These are phyloP conservation scores for Metarhizium robertsii DNA, from an alignment of 2,329 filamentous ascomycete genomes.

Conservation along the genomic window DNA sequence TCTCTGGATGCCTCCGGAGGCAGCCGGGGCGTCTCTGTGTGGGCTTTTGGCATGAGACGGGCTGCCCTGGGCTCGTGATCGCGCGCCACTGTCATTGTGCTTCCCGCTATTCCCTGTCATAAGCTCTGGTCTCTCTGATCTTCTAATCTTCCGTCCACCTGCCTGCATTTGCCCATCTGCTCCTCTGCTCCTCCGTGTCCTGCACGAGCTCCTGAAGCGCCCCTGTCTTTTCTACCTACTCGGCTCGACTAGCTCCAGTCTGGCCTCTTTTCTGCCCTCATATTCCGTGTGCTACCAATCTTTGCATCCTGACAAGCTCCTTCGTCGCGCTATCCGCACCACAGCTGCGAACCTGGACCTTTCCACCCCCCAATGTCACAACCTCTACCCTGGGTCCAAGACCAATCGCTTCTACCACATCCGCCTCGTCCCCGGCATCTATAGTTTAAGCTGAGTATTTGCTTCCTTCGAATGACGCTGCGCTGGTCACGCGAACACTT, in stretches of 20 bases:
- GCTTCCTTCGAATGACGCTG: not conserved
- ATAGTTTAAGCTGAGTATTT: not conserved
- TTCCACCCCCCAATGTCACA: slow-evolving; percentile 4
- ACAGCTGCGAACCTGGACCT: not conserved
- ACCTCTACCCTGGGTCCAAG: not conserved
- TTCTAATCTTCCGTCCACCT: not conserved
- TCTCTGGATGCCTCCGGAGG: too few relatives aligned
- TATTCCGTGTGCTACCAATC: not conserved
- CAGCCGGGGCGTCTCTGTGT: too few relatives aligned
- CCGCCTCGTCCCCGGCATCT: not conserved
- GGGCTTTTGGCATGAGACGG: not conserved
- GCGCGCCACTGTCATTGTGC: not conserved
- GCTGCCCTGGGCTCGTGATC: not conserved
- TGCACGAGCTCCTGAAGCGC: not conserved
- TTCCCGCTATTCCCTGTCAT: not conserved
- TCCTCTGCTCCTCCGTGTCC: not conserved
- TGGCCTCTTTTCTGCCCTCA: not conserved
- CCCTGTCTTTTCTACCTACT: too few relatives aligned
- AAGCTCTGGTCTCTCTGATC: not conserved
- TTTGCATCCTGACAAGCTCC: not conserved
- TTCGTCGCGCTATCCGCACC: not conserved
- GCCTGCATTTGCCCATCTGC: too few relatives aligned
- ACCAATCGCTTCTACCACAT: not conserved
- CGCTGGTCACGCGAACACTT: slow-evolving; percentile 1
- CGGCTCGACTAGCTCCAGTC: not conserved